Evolutionary conservation across 768 basidiomycete species (phyloP).

Genomic region (Auricularia sp.): DNA sequence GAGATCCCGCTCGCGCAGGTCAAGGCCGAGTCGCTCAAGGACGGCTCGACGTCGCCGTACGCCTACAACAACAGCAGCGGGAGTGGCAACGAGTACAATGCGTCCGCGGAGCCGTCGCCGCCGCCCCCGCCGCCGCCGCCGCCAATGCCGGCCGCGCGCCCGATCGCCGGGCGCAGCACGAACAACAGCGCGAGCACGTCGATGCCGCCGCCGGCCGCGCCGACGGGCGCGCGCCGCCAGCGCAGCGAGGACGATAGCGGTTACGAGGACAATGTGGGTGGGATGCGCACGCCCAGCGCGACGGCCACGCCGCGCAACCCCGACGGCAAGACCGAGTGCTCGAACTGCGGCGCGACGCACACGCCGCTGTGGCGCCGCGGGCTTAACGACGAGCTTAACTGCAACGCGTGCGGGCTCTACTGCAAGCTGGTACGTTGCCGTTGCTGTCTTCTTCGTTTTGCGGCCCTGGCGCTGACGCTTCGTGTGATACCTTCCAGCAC

Average conservation of each 20-base stretch:
- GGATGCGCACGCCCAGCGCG: conserved; percentile 14
- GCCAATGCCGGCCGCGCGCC: no score
- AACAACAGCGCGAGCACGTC: not conserved
- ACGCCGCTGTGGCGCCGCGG: conserved; percentile 83
- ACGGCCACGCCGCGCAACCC: conserved; percentile 31
- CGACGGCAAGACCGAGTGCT: conserved; percentile 72
- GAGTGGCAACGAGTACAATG: no score
- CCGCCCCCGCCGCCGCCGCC: no score
- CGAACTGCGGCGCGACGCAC: conserved; percentile 82
- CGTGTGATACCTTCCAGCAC: not conserved
- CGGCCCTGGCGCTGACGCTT: not conserved
- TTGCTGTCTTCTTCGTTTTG: not conserved
- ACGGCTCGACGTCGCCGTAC: no score
- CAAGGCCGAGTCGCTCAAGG: not conserved
- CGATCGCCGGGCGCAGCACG: not conserved
- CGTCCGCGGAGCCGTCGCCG: no score
- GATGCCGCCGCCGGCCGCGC: not conserved
- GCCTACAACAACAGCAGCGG: no score
- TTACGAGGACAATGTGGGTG: not conserved
- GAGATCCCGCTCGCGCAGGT: not conserved
- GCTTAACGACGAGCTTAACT: conserved; percentile 80
- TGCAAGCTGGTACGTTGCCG: conserved; percentile 60
- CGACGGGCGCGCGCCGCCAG: not conserved
- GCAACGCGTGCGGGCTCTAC: conserved; percentile 81
- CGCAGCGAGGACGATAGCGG: not conserved